Base-by-base conservation (phyloP, 208 protist genomes). In the Naegleria gruberi region DNA sequence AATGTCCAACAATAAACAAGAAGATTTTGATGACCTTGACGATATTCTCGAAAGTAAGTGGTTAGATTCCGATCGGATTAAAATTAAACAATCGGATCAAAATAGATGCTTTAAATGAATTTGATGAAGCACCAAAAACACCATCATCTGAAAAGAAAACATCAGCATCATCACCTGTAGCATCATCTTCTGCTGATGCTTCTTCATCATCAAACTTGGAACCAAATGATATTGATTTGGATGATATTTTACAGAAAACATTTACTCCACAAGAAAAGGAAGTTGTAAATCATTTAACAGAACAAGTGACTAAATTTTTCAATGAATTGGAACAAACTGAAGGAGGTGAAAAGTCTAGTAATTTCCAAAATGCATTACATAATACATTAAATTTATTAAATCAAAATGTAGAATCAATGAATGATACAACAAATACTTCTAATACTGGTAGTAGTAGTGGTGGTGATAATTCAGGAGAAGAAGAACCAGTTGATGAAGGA, bases 71-170 rank as follows among this genome's bases (percentile, higher is more conserved):
- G 2, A 65, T 65, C 30, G 12, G 19, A 65, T 65, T 65, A 65
- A 30, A 23, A 65, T 65, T 65, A 23, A 30, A 65, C 51, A 65
- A 55, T 65, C 2, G 4, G 15, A 19, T 30, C 30, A 65, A 23
- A 4, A 37, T 37, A 87, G 83, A 87, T 55, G 83, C 83, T 34
- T 55, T 87, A 34, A 45, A 55, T 55, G 83, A 87, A 34, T 87
- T 87, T 87, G 83, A 87, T 45, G 42, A 86, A n/a, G 82, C 83
- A 37, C 19, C 83, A 34, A 87, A 46, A 8, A 10, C 44, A 45
- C 1, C 83, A 87, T 19, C 42, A 87, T 15, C 34, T 55, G 30
- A 46, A 23, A 17, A 41, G 37, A 87, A 23, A 44, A 84, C 12
- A 46, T 55, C 83, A 51, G 12, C 83, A 51, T 6, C 41, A 45